Evolutionary conservation across 768 basidiomycete genomes (phyloP), one percentile per base, ranked within the genome.

Genomic region (Xerocomus spinulosus): DNA sequence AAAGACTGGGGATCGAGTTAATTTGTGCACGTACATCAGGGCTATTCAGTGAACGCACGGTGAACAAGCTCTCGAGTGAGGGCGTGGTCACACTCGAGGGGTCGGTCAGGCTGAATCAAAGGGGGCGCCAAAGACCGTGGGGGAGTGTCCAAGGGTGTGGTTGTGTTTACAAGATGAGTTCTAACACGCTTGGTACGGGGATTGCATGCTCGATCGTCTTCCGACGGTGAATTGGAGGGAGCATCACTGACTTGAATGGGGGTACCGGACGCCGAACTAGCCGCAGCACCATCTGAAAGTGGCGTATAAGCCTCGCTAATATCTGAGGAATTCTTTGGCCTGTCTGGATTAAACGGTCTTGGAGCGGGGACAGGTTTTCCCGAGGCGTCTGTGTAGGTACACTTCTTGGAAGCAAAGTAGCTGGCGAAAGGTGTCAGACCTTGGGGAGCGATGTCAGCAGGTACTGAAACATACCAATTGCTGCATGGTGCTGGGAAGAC

Each of bases 281-380:
- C 20, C 9, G 51, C 10, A 8, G 38, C 15, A 28, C 18, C n/a
- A 6, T 68, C 60, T 25, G 52, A 29, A 41, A 51, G 44, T 50
- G 55, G 39, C 13, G 58, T 41, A 34, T 44, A 52, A 9, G 54
- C 51, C 1, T 49, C 57, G 28, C 54, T 49, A 33, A 51, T 18
- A 32, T 70, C 66, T 12, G 64, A 39, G n/a, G 60, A 57, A 20
- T 42, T 23, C 32, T 63, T 63, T 43, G 50, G 55, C 44, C 59
- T 57, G 48, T 78, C 78, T 44, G 72, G 64, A 55, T 73, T 77
- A 58, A 73, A 70, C 8, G 68, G 74, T 50, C 77, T 70, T 45
- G 74, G 88, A 54, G 88, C 86, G 33, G 87, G 84, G 10, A 91
- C 89, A n/a, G 81, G 75, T 38, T 85, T 82, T 29, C 88, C 89